Conservation (phyloP, 441 rosid species). For the Eugenia klotzschiana region DNA sequence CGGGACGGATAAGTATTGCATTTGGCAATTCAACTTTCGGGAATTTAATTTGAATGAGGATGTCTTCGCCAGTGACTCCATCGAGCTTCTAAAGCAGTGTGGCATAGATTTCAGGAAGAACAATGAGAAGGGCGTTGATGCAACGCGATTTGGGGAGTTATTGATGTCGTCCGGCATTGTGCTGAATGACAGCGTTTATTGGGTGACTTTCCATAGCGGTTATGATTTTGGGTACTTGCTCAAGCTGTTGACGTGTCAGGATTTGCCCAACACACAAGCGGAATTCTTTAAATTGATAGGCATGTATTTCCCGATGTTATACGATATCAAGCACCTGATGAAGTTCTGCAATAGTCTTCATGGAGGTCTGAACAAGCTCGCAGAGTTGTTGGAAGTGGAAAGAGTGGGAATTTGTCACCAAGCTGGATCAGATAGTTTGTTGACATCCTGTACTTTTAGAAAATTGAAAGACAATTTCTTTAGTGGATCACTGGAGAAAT, state of each 20-base stretch:
- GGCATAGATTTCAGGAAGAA: constrained; percentile 39
- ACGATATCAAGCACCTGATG: constrained; percentile 53
- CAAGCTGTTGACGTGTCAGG: constrained; percentile 39
- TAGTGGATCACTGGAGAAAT: constrained; percentile 43
- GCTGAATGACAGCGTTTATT: constrained; percentile 33
- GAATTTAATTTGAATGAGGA: constrained; percentile 32
- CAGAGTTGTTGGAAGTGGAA: constrained; percentile 43
- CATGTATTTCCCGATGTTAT: constrained; percentile 34
- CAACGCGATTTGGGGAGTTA: constrained; percentile 33
- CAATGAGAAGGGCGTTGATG: constrained; percentile 30
- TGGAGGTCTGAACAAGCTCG: constrained; percentile 54
- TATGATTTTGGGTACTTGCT: constrained; percentile 61
- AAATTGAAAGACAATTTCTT: constrained; percentile 56
- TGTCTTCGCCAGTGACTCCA: constrained; percentile 34
- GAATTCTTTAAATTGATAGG: constrained; percentile 35
- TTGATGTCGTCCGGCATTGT: constrained; percentile 56
- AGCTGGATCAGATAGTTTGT: constrained; percentile 60
- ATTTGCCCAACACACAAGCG: constrained; percentile 31
- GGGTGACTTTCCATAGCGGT: constrained; percentile 59
- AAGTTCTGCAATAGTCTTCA: constrained; percentile 57
- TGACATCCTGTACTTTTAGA: constrained; percentile 54
- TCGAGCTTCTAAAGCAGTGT: constrained; percentile 40
- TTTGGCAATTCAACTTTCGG: constrained; percentile 57
- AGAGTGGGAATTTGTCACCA: constrained; percentile 57
- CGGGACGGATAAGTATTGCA: constrained; percentile 35